These are phyloP conservation scores for Monosporascus sp. DNA, from an alignment of 2,329 filamentous ascomycete genomes.

Conservation along the genomic window DNA sequence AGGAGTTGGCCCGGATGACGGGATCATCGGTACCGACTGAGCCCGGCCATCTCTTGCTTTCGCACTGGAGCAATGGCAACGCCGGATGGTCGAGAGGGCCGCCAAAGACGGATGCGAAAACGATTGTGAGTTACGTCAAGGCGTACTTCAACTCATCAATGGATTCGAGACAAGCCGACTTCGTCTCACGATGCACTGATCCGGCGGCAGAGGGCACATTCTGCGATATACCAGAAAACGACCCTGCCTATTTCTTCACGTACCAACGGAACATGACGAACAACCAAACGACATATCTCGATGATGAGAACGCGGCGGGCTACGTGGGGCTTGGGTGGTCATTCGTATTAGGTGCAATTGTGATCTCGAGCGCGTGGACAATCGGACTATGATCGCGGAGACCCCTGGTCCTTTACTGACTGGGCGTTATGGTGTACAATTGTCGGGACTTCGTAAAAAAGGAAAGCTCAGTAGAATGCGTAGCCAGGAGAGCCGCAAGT, in stretches of 20 bases:
- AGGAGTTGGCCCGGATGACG: constrained; percentile 49
- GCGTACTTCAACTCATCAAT: constrained; percentile 73
- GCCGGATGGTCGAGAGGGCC: constrained; percentile 66
- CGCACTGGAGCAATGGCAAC: constrained; percentile 77
- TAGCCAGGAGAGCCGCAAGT: neutral
- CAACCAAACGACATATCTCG: constrained; percentile 40
- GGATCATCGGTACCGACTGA: constrained; percentile 52
- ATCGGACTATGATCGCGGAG: constrained; percentile 2
- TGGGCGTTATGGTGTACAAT: neutral
- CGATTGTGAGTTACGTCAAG: constrained; percentile 66
- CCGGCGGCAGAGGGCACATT: constrained; percentile 31
- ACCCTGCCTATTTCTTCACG: constrained; percentile 44
- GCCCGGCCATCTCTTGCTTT: constrained; percentile 63
- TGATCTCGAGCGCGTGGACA: constrained; percentile 7
- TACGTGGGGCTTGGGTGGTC: neutral
- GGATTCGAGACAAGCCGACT: constrained; percentile 32
- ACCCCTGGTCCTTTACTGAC: neutral
- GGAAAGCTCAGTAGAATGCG: neutral
- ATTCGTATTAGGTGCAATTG: constrained; percentile 4
- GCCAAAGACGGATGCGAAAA: constrained; percentile 54
- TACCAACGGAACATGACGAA: constrained; percentile 39
- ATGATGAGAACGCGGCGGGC: constrained; percentile 4
- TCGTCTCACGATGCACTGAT: constrained; percentile 36
- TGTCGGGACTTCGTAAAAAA: neutral
- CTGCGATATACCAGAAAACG: constrained; percentile 46